A percentile compares a stretch with the other conserved stretches of the same genome.
phyloP scores from a whole-genome alignment of 306 rosid genomes.

The Amphicarpaea edgeworthii region DNA sequence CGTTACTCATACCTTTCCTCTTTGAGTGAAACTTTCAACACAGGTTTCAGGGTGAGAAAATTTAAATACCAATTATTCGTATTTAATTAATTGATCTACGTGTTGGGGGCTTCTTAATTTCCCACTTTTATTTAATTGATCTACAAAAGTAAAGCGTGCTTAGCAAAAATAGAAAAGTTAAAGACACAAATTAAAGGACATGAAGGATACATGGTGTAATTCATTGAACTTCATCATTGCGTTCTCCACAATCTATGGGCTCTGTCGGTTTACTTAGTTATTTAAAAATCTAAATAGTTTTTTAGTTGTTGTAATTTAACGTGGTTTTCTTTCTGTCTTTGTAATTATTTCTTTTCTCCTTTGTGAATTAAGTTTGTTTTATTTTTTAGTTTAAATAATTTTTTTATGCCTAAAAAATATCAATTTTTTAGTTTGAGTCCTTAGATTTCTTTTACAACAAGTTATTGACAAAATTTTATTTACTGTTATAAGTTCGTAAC shows the following conservation, averaged over 20 bases:
- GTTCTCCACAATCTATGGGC: conserved; percentile 29
- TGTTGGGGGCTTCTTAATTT: neutral
- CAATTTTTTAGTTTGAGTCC: no score
- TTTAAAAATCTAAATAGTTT: no score
- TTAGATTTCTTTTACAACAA: no score
- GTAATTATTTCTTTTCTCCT: no score
- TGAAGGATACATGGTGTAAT: conserved; percentile 11
- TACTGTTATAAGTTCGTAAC: no score
- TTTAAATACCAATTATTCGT: neutral
- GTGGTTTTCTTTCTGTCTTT: no score
- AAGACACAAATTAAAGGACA: conserved; percentile 8
- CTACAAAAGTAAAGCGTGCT: conserved; percentile 22
- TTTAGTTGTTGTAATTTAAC: no score
- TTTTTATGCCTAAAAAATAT: no score
- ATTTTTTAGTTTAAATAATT: no score
- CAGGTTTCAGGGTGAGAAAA: neutral
- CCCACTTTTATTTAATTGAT: conserved; percentile 3
- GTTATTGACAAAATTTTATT: no score
- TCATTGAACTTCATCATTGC: conserved; percentile 14
- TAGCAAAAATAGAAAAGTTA: conserved; percentile 4
- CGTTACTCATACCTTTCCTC: neutral
- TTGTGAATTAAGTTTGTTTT: no score
- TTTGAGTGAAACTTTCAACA: neutral
- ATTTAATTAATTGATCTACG: neutral
- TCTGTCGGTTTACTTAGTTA: neutral